These are phyloP conservation scores for Exophiala lecanii-corni DNA, from an alignment of 2,329 filamentous ascomycete genomes.

Conservation along the genomic window DNA sequence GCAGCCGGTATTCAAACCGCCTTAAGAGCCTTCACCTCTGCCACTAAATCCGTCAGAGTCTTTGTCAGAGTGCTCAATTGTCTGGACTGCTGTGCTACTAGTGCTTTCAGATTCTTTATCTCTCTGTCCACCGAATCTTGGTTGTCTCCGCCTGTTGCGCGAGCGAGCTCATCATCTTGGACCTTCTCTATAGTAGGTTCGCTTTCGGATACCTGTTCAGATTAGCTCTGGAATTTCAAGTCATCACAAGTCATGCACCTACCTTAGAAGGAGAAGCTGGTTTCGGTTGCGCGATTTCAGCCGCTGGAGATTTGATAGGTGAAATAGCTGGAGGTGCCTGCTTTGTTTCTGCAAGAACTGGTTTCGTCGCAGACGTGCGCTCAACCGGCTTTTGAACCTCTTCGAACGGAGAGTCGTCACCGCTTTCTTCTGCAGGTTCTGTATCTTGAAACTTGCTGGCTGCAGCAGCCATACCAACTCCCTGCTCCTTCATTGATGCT, in stretches of 20 bases:
- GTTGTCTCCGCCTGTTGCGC: background rate
- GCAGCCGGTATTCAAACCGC: background rate
- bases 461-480: slow-evolving; percentile 77
- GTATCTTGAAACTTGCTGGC: slow-evolving; percentile 82
- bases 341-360: slow-evolving; percentile 12
- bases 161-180: slow-evolving; percentile 7
- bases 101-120: slow-evolving; percentile 26
- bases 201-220: slow-evolving; percentile 13
- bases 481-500: slow-evolving; percentile 75
- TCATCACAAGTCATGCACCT: background rate
- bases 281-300: slow-evolving; percentile 9
- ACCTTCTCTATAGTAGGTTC: background rate
- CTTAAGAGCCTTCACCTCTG: slow-evolving; percentile 25
- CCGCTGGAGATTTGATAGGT: slow-evolving; percentile 16
- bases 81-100: slow-evolving; percentile 27
- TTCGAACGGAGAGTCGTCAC: slow-evolving; percentile 76
- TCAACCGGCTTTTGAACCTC: slow-evolving; percentile 73
- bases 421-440: slow-evolving; percentile 56
- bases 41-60: slow-evolving; percentile 25
- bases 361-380: slow-evolving; percentile 20
- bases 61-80: slow-evolving; percentile 24
- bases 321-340: slow-evolving; percentile 14
- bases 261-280: slow-evolving; percentile 11
- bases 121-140: slow-evolving; percentile 22
- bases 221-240: too few species aligned